These are phyloP conservation scores for Diplogelasinospora grovesii DNA, from an alignment of 495 filamentous ascomycete genomes.

Conservation along the genomic window DNA sequence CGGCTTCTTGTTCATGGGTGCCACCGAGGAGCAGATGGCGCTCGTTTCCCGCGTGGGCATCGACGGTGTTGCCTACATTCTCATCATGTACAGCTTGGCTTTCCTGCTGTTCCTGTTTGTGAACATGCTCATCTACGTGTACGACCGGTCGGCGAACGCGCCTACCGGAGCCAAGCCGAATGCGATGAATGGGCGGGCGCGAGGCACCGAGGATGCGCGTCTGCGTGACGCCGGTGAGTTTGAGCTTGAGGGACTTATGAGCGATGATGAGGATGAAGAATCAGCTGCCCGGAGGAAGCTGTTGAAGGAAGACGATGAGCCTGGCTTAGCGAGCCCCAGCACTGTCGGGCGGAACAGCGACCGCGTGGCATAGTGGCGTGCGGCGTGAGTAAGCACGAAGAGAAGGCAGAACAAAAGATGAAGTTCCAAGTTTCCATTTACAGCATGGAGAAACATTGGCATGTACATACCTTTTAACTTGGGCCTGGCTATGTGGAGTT, in stretches of 20 bases:
- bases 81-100: conserved; percentile 83
- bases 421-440: too few species aligned
- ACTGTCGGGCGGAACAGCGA: conserved; percentile 30
- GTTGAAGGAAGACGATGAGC: conserved; percentile 30
- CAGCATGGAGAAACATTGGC: too few species aligned
- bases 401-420: too few species aligned
- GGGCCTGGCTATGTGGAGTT: too few species aligned
- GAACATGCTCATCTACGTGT: conserved; percentile 76
- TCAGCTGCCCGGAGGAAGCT: conserved; percentile 31
- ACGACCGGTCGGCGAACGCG: conserved; percentile 50
- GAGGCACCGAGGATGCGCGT: conserved; percentile 42
- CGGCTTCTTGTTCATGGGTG: conserved; percentile 95
- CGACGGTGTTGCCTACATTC: conserved; percentile 82
- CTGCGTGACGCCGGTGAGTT: conserved; percentile 78
- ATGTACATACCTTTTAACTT: too few species aligned
- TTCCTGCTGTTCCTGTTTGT: conserved; percentile 88
- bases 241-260: conserved; percentile 84
- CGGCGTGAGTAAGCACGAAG: too few species aligned
- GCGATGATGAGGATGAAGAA: conserved; percentile 66
- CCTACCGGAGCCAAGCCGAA: conserved; percentile 7
- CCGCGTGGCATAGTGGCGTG: conserved; percentile 12
- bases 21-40: conserved; percentile 91
- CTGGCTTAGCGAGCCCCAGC: conserved; percentile 31
- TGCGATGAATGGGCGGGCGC: conserved; percentile 25
- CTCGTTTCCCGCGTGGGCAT: conserved; percentile 65